Evolutionary conservation across 192 early-diverging fungal species (phyloP), one percentile per base, ranked within the genome.

Genomic region (Coemansia sp.): DNA sequence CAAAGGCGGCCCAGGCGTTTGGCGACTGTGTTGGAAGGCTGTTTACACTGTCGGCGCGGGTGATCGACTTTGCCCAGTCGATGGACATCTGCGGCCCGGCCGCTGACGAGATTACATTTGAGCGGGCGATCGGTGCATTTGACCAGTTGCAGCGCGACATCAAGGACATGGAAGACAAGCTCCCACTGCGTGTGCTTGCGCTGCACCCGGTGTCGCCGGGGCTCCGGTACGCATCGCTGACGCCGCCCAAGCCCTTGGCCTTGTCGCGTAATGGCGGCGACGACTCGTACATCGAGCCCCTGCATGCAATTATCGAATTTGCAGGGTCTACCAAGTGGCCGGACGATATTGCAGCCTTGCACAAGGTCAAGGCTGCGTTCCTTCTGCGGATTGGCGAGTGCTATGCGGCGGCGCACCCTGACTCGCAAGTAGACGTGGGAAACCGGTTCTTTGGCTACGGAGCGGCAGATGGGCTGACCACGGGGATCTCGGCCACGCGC

Each of bases 321-420:
- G 92, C 96, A 62, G 61, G 76, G 9, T 93, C 93, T 10, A 83
- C 75, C 39, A 88, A 91, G 70, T 99, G 95, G 95, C 95, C 97
- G 16, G 90, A 92, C 79, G 92, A 97, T 61, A 76, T 97, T 2
- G 76, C 71, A 4, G 94, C 95, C 7, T 86, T 99, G 60, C 91
- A 95, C 84, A 90, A 92, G 46, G 88, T 95, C 84, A 99, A 99
- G 77, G 71, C 85, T 1, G 95, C 97, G 8, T 94, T 98, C 65
- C 88, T 90, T 67, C 74, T 95, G 57, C 86, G 87, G 49, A 83
- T 99, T 48, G 90, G 86, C 32, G 88, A 92, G 53, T 44, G 74
- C 56, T 75, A 90, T 58, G 65, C 64, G 7, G 63, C 68, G 10
- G 68, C 79, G 5, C 72, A 85, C 42, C 81, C 86, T 0, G 82